These are phyloP conservation scores for Metschnikowia koreensis DNA, from an alignment of 805 yeast genomes.

Conservation along the genomic window DNA sequence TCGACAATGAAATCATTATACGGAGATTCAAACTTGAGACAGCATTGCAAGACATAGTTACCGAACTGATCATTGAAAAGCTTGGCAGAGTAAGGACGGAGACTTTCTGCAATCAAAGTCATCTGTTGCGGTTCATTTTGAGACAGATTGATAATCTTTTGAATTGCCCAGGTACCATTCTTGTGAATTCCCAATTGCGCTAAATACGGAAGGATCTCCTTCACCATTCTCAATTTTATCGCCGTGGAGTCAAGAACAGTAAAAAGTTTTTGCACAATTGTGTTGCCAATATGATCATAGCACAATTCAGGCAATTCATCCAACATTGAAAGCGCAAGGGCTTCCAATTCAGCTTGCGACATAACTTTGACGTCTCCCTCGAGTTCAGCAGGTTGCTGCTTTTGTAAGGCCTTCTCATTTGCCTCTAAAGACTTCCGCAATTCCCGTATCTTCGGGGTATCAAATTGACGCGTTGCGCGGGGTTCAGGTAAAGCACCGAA, in stretches of 20 bases:
- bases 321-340: conserved; percentile 76
- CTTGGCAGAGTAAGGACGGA: conserved; percentile 79
- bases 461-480: conserved; percentile 65
- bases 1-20: conserved; percentile 89
- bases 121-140: conserved; percentile 47
- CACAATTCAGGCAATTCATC: conserved; percentile 88
- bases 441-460: conserved; percentile 85
- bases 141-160: conserved; percentile 79
- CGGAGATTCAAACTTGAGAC: conserved; percentile 84
- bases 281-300: conserved; percentile 91
- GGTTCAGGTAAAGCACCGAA: conserved; percentile 81
- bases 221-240: conserved; percentile 77
- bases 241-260: conserved; percentile 62
- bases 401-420: conserved; percentile 22
- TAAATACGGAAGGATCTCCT: conserved; percentile 71
- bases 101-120: conserved; percentile 61
- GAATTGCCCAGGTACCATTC: conserved; percentile 99
- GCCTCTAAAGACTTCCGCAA: conserved; percentile 59
- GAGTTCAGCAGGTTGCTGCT: conserved; percentile 2
- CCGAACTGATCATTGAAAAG: conserved; percentile 95
- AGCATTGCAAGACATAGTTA: conserved; percentile 92
- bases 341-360: conserved; percentile 73
- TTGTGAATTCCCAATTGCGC: conserved; percentile 94
- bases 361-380: conserved; percentile 24
- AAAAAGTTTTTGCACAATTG: conserved; percentile 89